Base-by-base conservation (phyloP, 1,284 basidiomycete species). In the Lignosus rhinocerotis region DNA sequence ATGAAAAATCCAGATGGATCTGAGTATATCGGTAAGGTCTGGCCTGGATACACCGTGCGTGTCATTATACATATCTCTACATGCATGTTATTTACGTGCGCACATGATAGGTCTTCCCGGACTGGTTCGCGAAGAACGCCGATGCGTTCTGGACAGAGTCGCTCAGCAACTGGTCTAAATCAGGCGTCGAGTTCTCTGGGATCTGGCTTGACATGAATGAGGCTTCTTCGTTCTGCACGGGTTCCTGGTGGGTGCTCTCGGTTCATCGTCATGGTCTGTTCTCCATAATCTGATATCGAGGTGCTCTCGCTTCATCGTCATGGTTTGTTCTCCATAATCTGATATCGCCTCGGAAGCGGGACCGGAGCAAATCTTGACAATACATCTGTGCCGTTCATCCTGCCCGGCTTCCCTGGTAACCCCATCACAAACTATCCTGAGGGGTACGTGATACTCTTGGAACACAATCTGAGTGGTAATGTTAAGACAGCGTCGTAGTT, bases 181-280 rank as follows among this genome's bases (percentile, higher is more conserved):
- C 75, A 2, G 85, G 85, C 2, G 78, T 90, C 21, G 76, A 81
- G 42, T 87, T 84, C 66, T 83, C 83, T 38, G 87, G 87, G 3
- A 82, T 90, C 52, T 92, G 89, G 90, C 76, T 90, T 0, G 90
- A 92, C 70, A 89, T 90, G 86, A 88, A 89, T 53, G 87, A 89
- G 63, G 76, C 79, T 12, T 81, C 80, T 41, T 86, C 84, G 2
- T 88, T 88, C 70, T 88, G 86, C 68, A 75, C 80, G 53, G 77
- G 81, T 32, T 85, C 85, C 33, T 88, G 87, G 86, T 85, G 58
- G 56, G 80, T 50, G 68, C 16, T 47, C n/a, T 21, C n/a, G 19
- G 4, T 14, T 50, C 12, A 9, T 8, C n/a, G n/a, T 21, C 16
- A 14, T 33, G 47, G 9, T 12, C 5, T 12, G 19, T 51, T 38